Evolutionary conservation across 2,329 filamentous ascomycete species (phyloP).

Genomic region (Colletotrichum liaoningense): DNA sequence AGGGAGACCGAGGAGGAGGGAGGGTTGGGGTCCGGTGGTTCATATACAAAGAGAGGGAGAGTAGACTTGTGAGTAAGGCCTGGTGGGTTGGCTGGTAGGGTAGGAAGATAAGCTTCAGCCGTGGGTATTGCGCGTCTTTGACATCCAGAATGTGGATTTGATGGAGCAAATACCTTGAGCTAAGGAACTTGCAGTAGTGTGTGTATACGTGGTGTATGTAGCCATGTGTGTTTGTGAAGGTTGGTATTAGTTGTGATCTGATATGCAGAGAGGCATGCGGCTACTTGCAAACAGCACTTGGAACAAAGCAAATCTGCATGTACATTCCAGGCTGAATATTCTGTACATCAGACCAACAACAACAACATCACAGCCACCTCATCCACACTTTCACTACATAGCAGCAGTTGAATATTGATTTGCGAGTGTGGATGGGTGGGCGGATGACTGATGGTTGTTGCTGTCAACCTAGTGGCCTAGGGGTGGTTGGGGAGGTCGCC

Average conservation of each 20-base stretch:
- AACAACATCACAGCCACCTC: conserved; percentile 9
- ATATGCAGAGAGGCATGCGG: conserved; percentile 8
- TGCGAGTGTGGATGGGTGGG: background rate
- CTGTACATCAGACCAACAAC: background rate
- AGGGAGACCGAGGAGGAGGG: background rate
- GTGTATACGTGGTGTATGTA: background rate
- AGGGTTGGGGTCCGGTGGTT: conserved; percentile 20
- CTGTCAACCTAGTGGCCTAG: conserved; percentile 1
- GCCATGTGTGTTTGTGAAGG: conserved; percentile 18
- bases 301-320: conserved; percentile 25
- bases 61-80: conserved; percentile 9
- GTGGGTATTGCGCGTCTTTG: conserved; percentile 30
- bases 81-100: conserved; percentile 13
- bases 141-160: conserved; percentile 23
- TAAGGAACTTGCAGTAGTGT: conserved; percentile 22
- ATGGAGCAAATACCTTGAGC: conserved; percentile 17
- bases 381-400: background rate
- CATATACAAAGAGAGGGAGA: conserved; percentile 28
- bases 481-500: conserved; percentile 25
- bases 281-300: conserved; percentile 25
- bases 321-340: conserved; percentile 3
- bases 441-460: conserved; percentile 29
- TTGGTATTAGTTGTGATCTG: background rate
- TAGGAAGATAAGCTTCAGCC: conserved; percentile 29
- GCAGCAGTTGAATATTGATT: background rate